phyloP scores from a whole-genome alignment of 306 rosid species.

The Acacia crassicarpa region DNA sequence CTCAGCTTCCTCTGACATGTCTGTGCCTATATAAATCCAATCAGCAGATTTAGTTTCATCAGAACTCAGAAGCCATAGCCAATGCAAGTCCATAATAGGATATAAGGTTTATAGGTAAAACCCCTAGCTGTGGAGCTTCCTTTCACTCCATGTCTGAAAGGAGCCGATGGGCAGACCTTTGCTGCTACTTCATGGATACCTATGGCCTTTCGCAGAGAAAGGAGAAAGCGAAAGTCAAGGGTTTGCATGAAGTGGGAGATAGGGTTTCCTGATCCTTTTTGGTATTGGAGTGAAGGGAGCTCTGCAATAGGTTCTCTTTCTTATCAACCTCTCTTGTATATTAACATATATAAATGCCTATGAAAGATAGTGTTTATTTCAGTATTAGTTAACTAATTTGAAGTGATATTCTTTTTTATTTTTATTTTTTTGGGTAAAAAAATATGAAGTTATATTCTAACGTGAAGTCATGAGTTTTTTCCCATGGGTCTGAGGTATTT shows the following conservation, averaged over 20 bases:
- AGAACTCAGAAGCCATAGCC: not conserved
- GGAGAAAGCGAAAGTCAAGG: not conserved
- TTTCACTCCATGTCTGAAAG: not conserved
- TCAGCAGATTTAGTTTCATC: not conserved
- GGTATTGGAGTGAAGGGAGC: constrained; percentile 14
- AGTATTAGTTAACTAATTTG: not conserved
- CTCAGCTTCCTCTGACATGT: not conserved
- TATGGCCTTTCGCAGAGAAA: not conserved
- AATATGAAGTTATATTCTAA: not conserved
- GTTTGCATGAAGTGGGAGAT: constrained; percentile 12
- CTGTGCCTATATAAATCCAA: constrained; percentile 13
- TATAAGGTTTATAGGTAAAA: not conserved
- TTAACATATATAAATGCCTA: not conserved
- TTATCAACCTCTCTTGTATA: too few relatives aligned
- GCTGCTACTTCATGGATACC: constrained; percentile 5
- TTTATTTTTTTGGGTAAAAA: too few relatives aligned
- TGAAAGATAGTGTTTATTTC: not conserved
- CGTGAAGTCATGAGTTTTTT: not conserved
- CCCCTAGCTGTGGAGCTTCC: not conserved
- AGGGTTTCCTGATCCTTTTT: not conserved
- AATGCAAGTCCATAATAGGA: not conserved
- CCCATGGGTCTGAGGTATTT: not conserved
- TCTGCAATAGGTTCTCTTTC: not conserved
- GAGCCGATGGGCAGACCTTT: not conserved
- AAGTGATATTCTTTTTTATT: not conserved